Base-by-base conservation (phyloP, 768 basidiomycete genomes). In the Phlebiopsis flavidoalba region DNA sequence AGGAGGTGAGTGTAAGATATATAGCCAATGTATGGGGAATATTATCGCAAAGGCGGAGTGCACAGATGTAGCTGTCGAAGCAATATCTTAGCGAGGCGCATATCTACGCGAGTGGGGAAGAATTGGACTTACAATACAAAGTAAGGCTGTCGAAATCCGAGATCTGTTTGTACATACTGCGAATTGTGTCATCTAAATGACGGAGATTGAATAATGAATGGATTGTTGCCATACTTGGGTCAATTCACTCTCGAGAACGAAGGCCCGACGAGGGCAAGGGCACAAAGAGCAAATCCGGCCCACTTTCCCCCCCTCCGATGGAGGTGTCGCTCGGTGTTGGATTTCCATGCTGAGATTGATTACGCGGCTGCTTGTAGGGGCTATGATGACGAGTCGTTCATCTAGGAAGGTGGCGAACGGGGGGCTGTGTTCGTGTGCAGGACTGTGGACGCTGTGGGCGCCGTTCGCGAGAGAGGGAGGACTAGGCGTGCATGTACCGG, bases 131-230 rank as follows among this genome's bases (percentile, higher is more conserved):
- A 92, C 92, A 95, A 92, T 63, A 93, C 77, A 67, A 98, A 89
- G 79, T 86, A 96, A 0, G 96, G 92, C 61, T 97, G 91, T 56
- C 86, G 80, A 75, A 91, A 99, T 36, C 78, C 83, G 33, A 93
- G 75, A 0, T 79, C 81, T 1, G 84, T 84, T 72, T 94, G 91
- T 14, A 96, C 84, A 74, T 93, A 88, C 91, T 94, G 43, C 8
- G n/a, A 8, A 12, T 43, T 43, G 10, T 43, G 11, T 3, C 40
- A 43, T 7, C 37, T 12, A 43, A 43, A 31, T 31, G 6, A 3
- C 40, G 17, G 3, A 19, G 53, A 61, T 37, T 60, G 54, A 45
- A 10, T n/a, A 33, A 5, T 50, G 58, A 49, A 10, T 47, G 19
- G 54, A 21, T 40, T 2, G 26, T 31, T 35, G n/a, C 21, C 76